These are phyloP conservation scores for Cyberlindnera americana DNA, from an alignment of 805 yeast genomes.

Conservation along the genomic window DNA sequence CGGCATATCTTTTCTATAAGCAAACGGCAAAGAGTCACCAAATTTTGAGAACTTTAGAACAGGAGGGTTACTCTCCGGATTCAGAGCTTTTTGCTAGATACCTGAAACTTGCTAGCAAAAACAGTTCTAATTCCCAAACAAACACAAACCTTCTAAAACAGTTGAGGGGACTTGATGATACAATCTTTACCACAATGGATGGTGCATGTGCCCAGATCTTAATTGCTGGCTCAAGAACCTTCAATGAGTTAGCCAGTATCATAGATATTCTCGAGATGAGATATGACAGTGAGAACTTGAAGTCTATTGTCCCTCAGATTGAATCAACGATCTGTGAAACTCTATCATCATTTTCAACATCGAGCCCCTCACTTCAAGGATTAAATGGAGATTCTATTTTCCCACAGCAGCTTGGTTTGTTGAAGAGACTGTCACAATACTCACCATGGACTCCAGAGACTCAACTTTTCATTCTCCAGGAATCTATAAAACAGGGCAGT, in stretches of 20 bases:
- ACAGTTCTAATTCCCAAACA: not conserved
- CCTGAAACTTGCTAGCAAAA: not conserved
- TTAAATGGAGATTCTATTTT: not conserved
- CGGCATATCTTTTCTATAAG: slow-evolving; percentile 2
- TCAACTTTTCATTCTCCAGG: slow-evolving; percentile 1
- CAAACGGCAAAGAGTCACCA: not conserved
- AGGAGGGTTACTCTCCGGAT: slow-evolving; percentile 1
- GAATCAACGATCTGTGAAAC: slow-evolving; percentile 2
- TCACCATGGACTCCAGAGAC: slow-evolving; percentile 7
- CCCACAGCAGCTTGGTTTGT: slow-evolving; percentile 6
- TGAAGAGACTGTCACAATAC: slow-evolving; percentile 6
- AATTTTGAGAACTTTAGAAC: not conserved
- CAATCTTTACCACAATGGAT: slow-evolving; percentile 11
- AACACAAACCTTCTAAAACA: not conserved
- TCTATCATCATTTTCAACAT: not conserved
- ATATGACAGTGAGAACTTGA: not conserved
- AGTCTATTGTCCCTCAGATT: not conserved
- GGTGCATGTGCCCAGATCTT: not conserved
- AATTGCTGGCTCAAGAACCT: slow-evolving; percentile 2
- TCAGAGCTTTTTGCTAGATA: slow-evolving; percentile 2
- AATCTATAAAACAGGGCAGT: slow-evolving; percentile 5
- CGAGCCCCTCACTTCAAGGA: not conserved
- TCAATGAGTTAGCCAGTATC: slow-evolving; percentile 11
- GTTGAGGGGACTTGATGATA: slow-evolving; percentile 11
- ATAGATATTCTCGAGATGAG: slow-evolving; percentile 13